Evolutionary conservation across 1,284 basidiomycete species (phyloP).

Genomic region (Heterobasidion occidentale): DNA sequence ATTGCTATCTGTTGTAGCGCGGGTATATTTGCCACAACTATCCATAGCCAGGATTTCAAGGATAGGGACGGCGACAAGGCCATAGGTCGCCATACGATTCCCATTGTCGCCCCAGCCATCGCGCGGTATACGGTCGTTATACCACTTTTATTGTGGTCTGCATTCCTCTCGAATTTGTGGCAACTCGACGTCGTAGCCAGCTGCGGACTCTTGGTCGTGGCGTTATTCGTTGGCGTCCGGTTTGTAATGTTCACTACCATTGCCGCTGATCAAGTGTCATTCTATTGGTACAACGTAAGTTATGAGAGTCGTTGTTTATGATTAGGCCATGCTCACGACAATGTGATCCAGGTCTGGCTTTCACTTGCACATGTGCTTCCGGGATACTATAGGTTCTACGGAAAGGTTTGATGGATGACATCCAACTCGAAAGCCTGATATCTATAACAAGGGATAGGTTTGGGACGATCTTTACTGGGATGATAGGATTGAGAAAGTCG

Average conservation of each 20-base stretch:
- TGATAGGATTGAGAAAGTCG: too few species aligned
- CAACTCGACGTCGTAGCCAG: slow-evolving; percentile 3
- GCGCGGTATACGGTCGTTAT: slow-evolving; percentile 12
- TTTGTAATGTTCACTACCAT: slow-evolving; percentile 8
- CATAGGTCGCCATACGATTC: slow-evolving; percentile 21
- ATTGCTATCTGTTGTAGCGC: slow-evolving; percentile 6
- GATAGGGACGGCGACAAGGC: slow-evolving; percentile 22
- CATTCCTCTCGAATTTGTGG: slow-evolving; percentile 9
- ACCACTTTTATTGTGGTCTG: slow-evolving; percentile 11
- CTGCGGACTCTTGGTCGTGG: slow-evolving; percentile 6
- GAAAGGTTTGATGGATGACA: not conserved
- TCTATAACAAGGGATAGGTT: too few species aligned
- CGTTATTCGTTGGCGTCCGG: slow-evolving; percentile 6
- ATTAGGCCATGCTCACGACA: not conserved
- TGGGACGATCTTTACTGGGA: too few species aligned
- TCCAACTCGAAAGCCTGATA: not conserved
- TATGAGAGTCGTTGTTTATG: not conserved
- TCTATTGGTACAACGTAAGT: slow-evolving; percentile 16
- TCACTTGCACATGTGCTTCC: slow-evolving; percentile 13
- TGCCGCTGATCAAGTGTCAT: slow-evolving; percentile 11
- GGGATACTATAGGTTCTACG: not conserved
- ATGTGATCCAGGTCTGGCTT: slow-evolving; percentile 9
- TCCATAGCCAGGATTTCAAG: slow-evolving; percentile 25
- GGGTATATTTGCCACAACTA: slow-evolving; percentile 21
- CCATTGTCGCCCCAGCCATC: slow-evolving; percentile 17